Percentiles rank a stretch among this genome's conserved stretches.
These are phyloP conservation scores for Cucurbita maxima DNA, from an alignment of 306 rosid species.

Conservation along the genomic window DNA sequence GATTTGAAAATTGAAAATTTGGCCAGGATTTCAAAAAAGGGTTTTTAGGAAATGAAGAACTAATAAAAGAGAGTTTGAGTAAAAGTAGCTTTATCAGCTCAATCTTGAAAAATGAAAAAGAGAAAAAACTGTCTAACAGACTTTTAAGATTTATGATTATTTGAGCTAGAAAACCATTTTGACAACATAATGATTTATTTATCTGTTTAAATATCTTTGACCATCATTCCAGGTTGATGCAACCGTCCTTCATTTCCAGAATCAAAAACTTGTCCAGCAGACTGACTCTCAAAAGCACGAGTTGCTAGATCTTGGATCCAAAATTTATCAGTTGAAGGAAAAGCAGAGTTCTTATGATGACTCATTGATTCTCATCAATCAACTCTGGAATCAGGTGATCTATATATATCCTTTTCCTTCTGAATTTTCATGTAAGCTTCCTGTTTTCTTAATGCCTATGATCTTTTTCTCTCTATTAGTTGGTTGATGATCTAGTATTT, in stretches of 20 bases:
- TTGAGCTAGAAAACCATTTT: not conserved
- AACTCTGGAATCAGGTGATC: slow-evolving; percentile 72
- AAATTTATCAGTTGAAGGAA: slow-evolving; percentile 34
- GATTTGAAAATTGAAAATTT: not conserved
- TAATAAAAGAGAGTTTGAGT: not conserved
- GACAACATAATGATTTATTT: not conserved
- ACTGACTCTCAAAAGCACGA: slow-evolving; percentile 54
- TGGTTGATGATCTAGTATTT: slow-evolving; percentile 67
- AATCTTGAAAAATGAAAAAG: not conserved
- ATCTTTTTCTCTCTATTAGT: slow-evolving; percentile 29
- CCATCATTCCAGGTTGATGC: slow-evolving; percentile 60
- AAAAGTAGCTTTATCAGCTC: not conserved
- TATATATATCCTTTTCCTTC: not conserved
- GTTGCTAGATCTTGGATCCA: slow-evolving; percentile 51
- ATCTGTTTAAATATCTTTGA: not conserved
- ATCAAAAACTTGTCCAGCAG: slow-evolving; percentile 75
- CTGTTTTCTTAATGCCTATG: slow-evolving; percentile 3
- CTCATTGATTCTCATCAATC: slow-evolving; percentile 48
- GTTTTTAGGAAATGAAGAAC: not conserved
- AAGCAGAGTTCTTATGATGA: slow-evolving; percentile 58
- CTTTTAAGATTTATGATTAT: not conserved
- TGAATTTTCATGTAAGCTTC: slow-evolving; percentile 2
- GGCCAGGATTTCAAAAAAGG: not conserved
- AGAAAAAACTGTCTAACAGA: not conserved
- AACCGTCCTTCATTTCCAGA: slow-evolving; percentile 55